Evolutionary conservation across 176 grass and related monocot species (phyloP), one percentile per base, ranked within the genome.

Genomic region (Carex kokanica): DNA sequence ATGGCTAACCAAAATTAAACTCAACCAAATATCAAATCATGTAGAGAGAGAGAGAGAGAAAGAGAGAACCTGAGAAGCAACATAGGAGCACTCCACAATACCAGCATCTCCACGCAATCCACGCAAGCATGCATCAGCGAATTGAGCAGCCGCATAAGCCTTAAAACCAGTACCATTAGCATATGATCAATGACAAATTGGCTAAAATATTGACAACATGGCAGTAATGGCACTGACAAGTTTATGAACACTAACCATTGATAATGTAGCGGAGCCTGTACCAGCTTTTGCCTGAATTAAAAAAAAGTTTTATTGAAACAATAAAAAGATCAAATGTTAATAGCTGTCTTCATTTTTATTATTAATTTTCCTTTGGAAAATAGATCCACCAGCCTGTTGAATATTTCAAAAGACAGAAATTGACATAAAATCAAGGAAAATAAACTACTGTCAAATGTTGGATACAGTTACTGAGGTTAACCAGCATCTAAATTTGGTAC

Each of bases 261-360:
- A 98, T 31, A 98, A 89, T 38, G 95, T 98, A 31, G 92, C 95
- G 2, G 90, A 98, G 68, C 95, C 92, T 74, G 95, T 72, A 56
- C 88, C 95, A 49, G 88, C 92, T 87, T 94, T 98, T 69, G 95
- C 92, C 95, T 98, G 88, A 84, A 91, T 78, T n/a, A 77, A 8
- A 47, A 47, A 52, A 31, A 55, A 1, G 6, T 51, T 8, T 8
- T 21, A 67, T 25, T 51, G 67, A 82, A 49, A 52, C 47, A 45
- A 47, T 62, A 34, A 45, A 31, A 43, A 4, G 4, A 82, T 53
- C 12, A 54, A 63, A 82, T 82, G 25, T 65, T 64, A 0, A 51
- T 64, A 65, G 4, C 24, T 53, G 24, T 15, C 10, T 53, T 68
- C 13, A 34, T 3, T 64, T 34, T 25, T 47, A 82, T 15, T 49